Conservation (phyloP, 306 rosid species). For the Quercus robur region DNA sequence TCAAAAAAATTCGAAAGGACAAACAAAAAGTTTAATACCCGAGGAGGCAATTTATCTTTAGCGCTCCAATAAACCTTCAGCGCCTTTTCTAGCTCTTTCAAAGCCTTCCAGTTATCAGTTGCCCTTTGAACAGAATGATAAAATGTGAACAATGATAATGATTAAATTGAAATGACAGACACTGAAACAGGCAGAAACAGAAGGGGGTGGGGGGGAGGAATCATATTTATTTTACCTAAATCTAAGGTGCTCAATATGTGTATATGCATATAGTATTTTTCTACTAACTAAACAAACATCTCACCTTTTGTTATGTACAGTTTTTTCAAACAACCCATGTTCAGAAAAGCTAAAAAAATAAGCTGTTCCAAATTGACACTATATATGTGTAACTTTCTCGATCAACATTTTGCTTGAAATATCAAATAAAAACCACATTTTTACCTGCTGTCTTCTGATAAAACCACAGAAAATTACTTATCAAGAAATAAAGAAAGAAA, state of each 20-base stretch:
- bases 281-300: neutral
- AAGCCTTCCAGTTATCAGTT: slow-evolving; percentile 74
- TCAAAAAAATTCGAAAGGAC: neutral
- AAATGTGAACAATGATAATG: neutral
- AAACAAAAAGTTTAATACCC: slow-evolving; percentile 48
- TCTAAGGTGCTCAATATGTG: neutral
- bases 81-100: slow-evolving; percentile 94
- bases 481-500: no score
- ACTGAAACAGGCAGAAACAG: no score
- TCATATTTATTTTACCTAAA: neutral
- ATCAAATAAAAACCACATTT: neutral
- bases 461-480: neutral
- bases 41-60: slow-evolving; percentile 83
- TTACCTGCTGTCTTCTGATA: neutral
- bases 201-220: no score
- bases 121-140: slow-evolving; percentile 44
- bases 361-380: no score
- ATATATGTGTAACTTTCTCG: neutral
- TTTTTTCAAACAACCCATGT: no score
- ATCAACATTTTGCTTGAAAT: neutral
- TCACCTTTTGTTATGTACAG: no score
- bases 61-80: slow-evolving; percentile 75
- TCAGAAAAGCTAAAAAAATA: no score
- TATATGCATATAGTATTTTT: neutral
- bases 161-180: neutral